Evolutionary conservation across 1,284 basidiomycete species (phyloP), one percentile per base, ranked within the genome.

Genomic region (Leccinum huronense): DNA sequence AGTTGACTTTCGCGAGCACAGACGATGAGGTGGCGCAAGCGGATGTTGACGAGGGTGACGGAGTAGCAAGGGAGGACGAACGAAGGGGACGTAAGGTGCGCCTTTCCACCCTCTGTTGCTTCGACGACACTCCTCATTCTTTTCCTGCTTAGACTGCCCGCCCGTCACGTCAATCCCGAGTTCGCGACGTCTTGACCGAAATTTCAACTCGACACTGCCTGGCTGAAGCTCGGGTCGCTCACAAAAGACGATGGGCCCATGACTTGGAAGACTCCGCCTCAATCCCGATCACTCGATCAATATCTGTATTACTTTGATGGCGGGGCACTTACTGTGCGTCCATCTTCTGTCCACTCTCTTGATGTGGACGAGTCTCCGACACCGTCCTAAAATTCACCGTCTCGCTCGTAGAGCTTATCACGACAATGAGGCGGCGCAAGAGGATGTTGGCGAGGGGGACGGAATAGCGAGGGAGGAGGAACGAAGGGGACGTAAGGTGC

Each of bases 1-100:
- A 84, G 66, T 90, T 88, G 14, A 91, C 93, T 73, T 94, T 94
- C 70, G 87, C 86, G 65, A 91, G 89, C 66, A 93, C 90, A 1
- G 91, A 92, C 61, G 88, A 90, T 63, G 91, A 91, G 67, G 84
- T 80, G 36, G 78, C 71, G 0, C 81, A 83, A 42, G 40, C 11
- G 40, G 40, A 42, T 16, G 40, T 42, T 14, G 40, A 42, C 40
- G 40, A 42, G 16, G 40, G 40, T 14, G 40, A 42, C 40, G 16
- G 16, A 16, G 40, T 42, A 13, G 40, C 16, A 16, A 42, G 40
- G 4, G 40, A 42, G 40, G 40, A 42, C 13, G 40, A 42, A 42
- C 40, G 40, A 42, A 42, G 40, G 8, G 40, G 16, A 42, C 40
- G 40, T 10, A 42, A 42, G 40, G 13, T 13, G 40, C 14, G 40